Evolutionary conservation across 768 basidiomycete species (phyloP).

Genomic region (Paxillus involutus): DNA sequence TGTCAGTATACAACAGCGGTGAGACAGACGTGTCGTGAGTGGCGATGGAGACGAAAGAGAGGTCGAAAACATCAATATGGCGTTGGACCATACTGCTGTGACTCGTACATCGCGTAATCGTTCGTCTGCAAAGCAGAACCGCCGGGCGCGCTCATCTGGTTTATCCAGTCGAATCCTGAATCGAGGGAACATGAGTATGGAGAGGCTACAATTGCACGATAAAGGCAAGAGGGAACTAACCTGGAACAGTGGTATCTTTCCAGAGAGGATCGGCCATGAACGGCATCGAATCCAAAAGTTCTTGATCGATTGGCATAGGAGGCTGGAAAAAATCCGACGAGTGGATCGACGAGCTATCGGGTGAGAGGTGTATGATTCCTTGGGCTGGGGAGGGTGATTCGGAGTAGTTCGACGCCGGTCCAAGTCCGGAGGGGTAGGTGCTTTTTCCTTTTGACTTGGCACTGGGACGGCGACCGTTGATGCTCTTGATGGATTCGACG

Average conservation of each 20-base stretch:
- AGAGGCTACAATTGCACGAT: neutral
- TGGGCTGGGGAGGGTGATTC: conserved; percentile 40
- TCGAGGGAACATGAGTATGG: neutral
- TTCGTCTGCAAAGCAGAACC: conserved; percentile 18
- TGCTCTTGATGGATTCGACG: conserved; percentile 14
- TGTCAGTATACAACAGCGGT: neutral
- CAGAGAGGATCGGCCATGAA: conserved; percentile 55
- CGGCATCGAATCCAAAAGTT: conserved; percentile 62
- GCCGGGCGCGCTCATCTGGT: conserved; percentile 23
- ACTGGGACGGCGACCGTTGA: conserved; percentile 18
- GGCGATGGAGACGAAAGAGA: neutral
- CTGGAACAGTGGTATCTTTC: conserved; percentile 55
- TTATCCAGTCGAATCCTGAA: conserved; percentile 38
- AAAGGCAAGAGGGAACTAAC: conserved; percentile 33
- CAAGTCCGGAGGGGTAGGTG: conserved; percentile 8
- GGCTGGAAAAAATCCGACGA: conserved; percentile 48
- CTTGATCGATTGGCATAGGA: conserved; percentile 56
- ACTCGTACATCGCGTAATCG: conserved; percentile 29
- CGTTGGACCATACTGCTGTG: conserved; percentile 15
- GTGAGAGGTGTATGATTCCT: conserved; percentile 41
- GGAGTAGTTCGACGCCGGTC: conserved; percentile 29
- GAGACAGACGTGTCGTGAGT: neutral
- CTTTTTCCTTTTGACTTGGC: conserved; percentile 14
- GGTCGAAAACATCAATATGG: conserved; percentile 4
- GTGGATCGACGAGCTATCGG: conserved; percentile 16